A percentile compares a stretch with the other conserved stretches of the same genome.
These are phyloP conservation scores for Paspalum notatum DNA, from an alignment of 176 grass and related monocot species.

Conservation along the genomic window DNA sequence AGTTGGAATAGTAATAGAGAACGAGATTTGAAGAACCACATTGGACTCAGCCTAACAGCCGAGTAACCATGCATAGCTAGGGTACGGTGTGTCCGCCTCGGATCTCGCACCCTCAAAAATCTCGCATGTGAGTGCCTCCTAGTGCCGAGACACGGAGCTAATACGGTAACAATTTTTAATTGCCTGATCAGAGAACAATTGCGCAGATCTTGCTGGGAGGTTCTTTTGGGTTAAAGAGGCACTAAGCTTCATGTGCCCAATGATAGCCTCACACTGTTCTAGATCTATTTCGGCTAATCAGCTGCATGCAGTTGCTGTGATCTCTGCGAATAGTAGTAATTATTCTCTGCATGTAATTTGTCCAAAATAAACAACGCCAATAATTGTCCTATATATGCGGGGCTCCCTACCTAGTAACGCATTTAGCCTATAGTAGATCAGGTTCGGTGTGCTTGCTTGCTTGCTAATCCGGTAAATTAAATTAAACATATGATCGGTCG, in stretches of 20 bases:
- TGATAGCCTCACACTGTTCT: conserved; percentile 31
- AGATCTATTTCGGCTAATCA: conserved; percentile 38
- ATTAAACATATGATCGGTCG: too few species aligned
- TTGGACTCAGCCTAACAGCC: too few species aligned
- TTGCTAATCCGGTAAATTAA: too few species aligned
- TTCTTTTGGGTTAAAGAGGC: conserved; percentile 26
- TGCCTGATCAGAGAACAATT: neutral
- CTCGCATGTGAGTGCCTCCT: conserved; percentile 47
- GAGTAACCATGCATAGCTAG: neutral
- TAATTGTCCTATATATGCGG: conserved; percentile 1
- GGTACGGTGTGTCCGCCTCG: conserved; percentile 12
- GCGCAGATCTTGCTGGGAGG: neutral
- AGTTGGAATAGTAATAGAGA: too few species aligned
- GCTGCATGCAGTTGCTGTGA: neutral
- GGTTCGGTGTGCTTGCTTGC: too few species aligned
- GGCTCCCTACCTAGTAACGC: neutral
- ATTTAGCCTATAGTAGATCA: neutral
- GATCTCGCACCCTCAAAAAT: conserved; percentile 39
- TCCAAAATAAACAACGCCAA: conserved; percentile 1
- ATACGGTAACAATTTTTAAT: neutral
- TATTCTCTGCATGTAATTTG: neutral
- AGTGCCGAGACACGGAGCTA: conserved; percentile 27
- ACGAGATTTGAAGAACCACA: too few species aligned
- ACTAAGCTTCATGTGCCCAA: conserved; percentile 7
- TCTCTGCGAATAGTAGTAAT: neutral